phyloP scores from a whole-genome alignment of 768 basidiomycete genomes.

The Jaapia argillacea region DNA sequence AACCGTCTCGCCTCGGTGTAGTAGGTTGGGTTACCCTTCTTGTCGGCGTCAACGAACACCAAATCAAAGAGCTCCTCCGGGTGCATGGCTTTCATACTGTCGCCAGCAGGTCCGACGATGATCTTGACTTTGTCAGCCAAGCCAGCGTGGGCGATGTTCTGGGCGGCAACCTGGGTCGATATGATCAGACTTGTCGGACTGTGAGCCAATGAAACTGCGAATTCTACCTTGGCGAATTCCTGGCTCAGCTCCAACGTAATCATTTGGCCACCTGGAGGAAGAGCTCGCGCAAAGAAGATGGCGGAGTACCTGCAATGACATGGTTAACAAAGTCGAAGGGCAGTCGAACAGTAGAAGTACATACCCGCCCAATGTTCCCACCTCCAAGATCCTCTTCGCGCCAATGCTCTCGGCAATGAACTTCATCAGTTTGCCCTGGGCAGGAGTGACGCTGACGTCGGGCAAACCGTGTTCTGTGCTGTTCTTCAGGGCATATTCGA shows the following conservation, averaged over 20 bases:
- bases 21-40: slow-evolving; percentile 42
- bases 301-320: slow-evolving; percentile 19
- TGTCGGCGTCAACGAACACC: slow-evolving; percentile 68
- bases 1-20: slow-evolving; percentile 54
- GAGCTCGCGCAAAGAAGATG: slow-evolving; percentile 22
- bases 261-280: slow-evolving; percentile 41
- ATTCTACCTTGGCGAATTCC: slow-evolving; percentile 33
- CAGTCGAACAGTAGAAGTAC: neutral
- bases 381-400: slow-evolving; percentile 50
- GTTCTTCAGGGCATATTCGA: slow-evolving; percentile 31
- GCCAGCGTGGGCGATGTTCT: slow-evolving; percentile 47
- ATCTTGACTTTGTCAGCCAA: slow-evolving; percentile 37
- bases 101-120: slow-evolving; percentile 40
- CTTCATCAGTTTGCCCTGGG: slow-evolving; percentile 49
- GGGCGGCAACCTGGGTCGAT: slow-evolving; percentile 38
- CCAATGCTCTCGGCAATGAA: slow-evolving; percentile 38
- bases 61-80: slow-evolving; percentile 49
- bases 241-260: slow-evolving; percentile 34
- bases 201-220: neutral
- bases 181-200: neutral
- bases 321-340: neutral
- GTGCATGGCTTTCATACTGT: slow-evolving; percentile 36
- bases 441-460: slow-evolving; percentile 38
- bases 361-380: slow-evolving; percentile 61
- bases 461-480: slow-evolving; percentile 35